These are phyloP conservation scores for Aphanomyces euteiches DNA, from an alignment of 352 stramenopile species.

Conservation along the genomic window DNA sequence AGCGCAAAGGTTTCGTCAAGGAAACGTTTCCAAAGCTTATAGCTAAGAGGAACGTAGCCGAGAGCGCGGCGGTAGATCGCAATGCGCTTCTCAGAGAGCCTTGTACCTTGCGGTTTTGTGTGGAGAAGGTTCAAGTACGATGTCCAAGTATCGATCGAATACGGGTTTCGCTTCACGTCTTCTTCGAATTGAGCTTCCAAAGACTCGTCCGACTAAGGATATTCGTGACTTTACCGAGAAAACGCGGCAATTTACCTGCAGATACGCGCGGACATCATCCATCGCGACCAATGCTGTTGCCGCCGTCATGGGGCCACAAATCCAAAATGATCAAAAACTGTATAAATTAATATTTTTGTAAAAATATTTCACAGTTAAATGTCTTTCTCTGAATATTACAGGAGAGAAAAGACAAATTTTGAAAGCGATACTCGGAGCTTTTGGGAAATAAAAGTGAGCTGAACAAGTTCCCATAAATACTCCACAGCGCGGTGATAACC, in stretches of 20 bases:
- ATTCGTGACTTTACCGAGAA: neutral
- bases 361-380: constrained; percentile 13
- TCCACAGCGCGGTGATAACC: too few relatives aligned
- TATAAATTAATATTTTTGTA: constrained; percentile 13
- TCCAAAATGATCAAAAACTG: constrained; percentile 2
- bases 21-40: constrained; percentile 94
- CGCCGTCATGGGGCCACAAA: neutral
- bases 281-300: constrained; percentile 16
- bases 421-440: too few relatives aligned
- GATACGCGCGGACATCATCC: constrained; percentile 24
- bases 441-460: too few relatives aligned
- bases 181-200: constrained; percentile 65
- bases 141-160: constrained; percentile 78
- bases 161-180: constrained; percentile 78
- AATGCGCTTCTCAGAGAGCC: constrained; percentile 34
- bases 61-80: constrained; percentile 87
- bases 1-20: constrained; percentile 65
- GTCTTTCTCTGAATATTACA: neutral
- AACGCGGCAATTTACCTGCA: neutral
- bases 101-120: constrained; percentile 5
- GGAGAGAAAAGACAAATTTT: too few relatives aligned
- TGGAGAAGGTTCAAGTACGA: constrained; percentile 49
- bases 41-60: constrained; percentile 82
- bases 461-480: too few relatives aligned
- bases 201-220: constrained; percentile 14